Evolutionary conservation across 108 stramenopile genomes (phyloP), one percentile per base, ranked within the genome.

Genomic region (Pseudonitzschia multiseries): DNA sequence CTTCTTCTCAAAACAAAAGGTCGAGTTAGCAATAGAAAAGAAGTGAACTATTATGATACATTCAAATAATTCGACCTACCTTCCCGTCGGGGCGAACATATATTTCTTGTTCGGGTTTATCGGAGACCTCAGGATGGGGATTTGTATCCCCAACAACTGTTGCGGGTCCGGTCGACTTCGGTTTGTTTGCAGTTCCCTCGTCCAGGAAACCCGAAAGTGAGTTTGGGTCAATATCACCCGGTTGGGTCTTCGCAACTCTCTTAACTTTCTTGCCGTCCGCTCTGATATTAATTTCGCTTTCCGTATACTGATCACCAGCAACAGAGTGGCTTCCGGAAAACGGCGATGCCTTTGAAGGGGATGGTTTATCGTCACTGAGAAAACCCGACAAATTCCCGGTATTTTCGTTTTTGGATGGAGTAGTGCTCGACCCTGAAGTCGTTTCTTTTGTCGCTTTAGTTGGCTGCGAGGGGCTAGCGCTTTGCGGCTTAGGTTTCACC

Each of bases 211-310:
- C 65, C 8, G 29, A 9, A 42, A 75, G 65, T 20, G 51, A 53
- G 13, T 24, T 43, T 46, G 33, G 17, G 32, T 31, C 28, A 24
- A 14, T 27, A 52, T 29, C 44, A 14, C 26, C 22, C 4, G 0
- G 14, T 29, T 43, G 42, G 20, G 41, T 42, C 46, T 74, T 79
- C 31, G 64, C 68, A 9, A 84, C 71, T 43, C 79, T 51, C 22
- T 74, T 69, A 20, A 80, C 85, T 51, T 82, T 82, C 68, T 82
- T 86, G 26, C 85, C 85, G 48, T 86, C 85, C 4, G 72, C 75
- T 21, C 81, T 70, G 44, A 86, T 69, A 46, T 86, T 82, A 72
- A 84, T 78, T 66, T 84, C 83, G 27, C 77, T 79, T 0, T 79
- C 78, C 2, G 64, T 17, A 71, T 75, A 64, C 27, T 78, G 69